Evolutionary conservation across 2,329 filamentous ascomycete genomes (phyloP).

Genomic region (Annulohypoxylon truncatum): DNA sequence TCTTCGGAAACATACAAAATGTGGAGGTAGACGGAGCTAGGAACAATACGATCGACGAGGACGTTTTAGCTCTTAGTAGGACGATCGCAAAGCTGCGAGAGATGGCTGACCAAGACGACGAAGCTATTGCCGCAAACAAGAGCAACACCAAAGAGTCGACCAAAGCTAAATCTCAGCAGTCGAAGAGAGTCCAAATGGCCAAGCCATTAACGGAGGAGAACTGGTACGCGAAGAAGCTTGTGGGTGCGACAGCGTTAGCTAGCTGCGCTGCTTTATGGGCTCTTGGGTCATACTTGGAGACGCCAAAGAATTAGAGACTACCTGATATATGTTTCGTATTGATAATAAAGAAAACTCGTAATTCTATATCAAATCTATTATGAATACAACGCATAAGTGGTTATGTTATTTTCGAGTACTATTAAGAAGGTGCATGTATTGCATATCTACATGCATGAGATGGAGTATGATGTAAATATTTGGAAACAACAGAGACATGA

Average conservation of each 20-base stretch:
- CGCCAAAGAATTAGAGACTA: constrained; percentile 37
- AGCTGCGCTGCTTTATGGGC: constrained; percentile 71
- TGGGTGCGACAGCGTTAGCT: constrained; percentile 71
- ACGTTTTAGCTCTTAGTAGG: constrained; percentile 80
- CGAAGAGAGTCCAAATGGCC: constrained; percentile 60
- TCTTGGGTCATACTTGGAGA: constrained; percentile 64
- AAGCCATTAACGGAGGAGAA: constrained; percentile 73
- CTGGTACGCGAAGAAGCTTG: constrained; percentile 74
- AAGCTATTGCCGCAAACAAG: constrained; percentile 46
- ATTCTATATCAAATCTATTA: neutral
- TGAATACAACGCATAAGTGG: neutral
- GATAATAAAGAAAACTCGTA: neutral
- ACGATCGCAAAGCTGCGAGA: constrained; percentile 68
- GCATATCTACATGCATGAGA: neutral
- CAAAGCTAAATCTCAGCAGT: constrained; percentile 31
- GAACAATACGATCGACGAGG: constrained; percentile 72
- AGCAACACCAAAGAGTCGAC: constrained; percentile 45
- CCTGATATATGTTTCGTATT: constrained; percentile 6
- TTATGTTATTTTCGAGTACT: neutral
- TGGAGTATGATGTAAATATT: no score
- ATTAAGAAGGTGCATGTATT: no score
- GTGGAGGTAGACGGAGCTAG: constrained; percentile 83
- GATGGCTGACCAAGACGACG: constrained; percentile 60
- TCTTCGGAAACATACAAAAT: constrained; percentile 98
- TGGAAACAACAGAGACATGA: no score